A percentile compares a stretch with the other conserved stretches of the same genome.
Evolutionary conservation across 306 rosid genomes (phyloP).

Genomic region (Neltuma alba): DNA sequence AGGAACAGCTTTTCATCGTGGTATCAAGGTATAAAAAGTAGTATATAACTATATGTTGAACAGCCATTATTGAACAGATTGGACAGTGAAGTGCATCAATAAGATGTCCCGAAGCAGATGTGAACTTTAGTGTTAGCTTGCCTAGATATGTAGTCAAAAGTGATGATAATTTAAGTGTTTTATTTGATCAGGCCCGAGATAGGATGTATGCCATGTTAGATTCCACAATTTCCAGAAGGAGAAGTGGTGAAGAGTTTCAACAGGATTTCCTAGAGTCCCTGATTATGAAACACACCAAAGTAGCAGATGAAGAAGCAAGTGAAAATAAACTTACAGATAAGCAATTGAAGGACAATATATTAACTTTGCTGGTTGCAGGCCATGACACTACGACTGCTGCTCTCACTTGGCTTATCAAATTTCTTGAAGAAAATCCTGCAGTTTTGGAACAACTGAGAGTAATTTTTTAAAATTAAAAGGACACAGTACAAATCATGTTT

Average conservation of each 20-base stretch:
- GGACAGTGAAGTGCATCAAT: not conserved
- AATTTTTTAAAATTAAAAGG: constrained; percentile 17
- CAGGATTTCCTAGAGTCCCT: constrained; percentile 81
- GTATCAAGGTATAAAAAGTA: constrained; percentile 63
- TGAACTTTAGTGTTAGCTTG: not conserved
- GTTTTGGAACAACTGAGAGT: constrained; percentile 75
- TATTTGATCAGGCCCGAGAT: constrained; percentile 64
- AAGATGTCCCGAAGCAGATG: not conserved
- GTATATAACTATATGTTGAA: not conserved
- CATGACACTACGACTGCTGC: constrained; percentile 95
- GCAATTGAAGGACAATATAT: constrained; percentile 81
- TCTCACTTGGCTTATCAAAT: constrained; percentile 84
- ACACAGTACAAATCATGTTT: not conserved
- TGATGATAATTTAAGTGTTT: not conserved
- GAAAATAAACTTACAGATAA: constrained; percentile 73
- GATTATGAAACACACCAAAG: constrained; percentile 67
- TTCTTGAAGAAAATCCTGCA: constrained; percentile 72
- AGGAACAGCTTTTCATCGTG: constrained; percentile 74
- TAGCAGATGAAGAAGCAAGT: constrained; percentile 40
- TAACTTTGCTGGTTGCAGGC: constrained; percentile 84
- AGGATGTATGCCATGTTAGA: constrained; percentile 84
- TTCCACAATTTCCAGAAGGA: constrained; percentile 55
- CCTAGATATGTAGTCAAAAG: not conserved
- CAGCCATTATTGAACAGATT: not conserved
- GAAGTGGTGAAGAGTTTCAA: constrained; percentile 64